phyloP scores from a whole-genome alignment of 345 rosid genomes.

The Microthlaspi erraticum region DNA sequence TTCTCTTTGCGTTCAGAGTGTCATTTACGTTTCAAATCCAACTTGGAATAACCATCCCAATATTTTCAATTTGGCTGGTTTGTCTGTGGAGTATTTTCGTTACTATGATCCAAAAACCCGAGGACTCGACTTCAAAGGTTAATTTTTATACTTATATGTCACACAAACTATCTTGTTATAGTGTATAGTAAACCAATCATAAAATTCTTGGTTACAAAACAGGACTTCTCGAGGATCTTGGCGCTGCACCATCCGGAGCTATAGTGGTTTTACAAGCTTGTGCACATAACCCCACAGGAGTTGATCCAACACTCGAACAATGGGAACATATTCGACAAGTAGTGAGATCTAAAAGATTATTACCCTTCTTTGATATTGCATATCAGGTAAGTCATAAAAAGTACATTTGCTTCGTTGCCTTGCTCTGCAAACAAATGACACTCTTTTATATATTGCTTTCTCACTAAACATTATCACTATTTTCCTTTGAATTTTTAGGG shows the following conservation, averaged over 20 bases:
- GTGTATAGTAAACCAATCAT: background rate
- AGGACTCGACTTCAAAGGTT: conserved; percentile 82
- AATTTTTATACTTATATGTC: background rate
- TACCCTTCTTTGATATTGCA: conserved; percentile 97
- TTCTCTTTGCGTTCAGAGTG: conserved; percentile 55
- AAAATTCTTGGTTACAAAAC: background rate
- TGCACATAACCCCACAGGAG: conserved; percentile 98
- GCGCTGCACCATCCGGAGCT: conserved; percentile 87
- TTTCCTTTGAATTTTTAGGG: conserved; percentile 49
- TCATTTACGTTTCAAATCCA: conserved; percentile 72
- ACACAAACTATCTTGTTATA: background rate
- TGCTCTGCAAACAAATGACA: conserved; percentile 7
- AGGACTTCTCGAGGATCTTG: conserved; percentile 90
- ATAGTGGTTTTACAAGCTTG: conserved; percentile 94
- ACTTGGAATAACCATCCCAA: conserved; percentile 93
- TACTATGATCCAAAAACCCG: conserved; percentile 86
- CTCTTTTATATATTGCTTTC: background rate
- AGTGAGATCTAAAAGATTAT: conserved; percentile 67
- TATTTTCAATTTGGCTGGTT: conserved; percentile 69
- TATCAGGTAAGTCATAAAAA: conserved; percentile 66
- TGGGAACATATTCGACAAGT: conserved; percentile 90
- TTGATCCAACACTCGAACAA: conserved; percentile 85
- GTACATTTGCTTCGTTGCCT: conserved; percentile 5
- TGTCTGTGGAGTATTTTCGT: conserved; percentile 73
- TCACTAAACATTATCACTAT: background rate